phyloP scores from a whole-genome alignment of 2,329 filamentous ascomycete genomes.

The Onygena corvina region DNA sequence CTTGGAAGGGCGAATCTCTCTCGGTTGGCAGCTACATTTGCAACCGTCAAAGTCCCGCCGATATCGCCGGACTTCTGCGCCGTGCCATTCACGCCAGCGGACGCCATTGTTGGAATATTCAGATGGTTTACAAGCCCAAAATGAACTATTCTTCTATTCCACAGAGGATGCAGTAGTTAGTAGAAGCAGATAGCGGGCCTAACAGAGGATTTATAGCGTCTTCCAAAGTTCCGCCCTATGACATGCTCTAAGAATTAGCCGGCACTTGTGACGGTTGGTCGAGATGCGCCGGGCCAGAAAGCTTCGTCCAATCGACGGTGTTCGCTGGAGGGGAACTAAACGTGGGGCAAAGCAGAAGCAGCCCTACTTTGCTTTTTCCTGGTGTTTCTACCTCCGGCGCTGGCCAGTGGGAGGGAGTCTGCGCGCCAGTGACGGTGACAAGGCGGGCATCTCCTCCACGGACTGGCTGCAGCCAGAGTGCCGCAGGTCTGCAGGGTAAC shows the following conservation, averaged over 20 bases:
- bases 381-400: neutral
- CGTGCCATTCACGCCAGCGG: neutral
- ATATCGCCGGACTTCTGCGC: neutral
- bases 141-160: neutral
- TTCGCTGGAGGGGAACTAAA: neutral
- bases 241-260: neutral
- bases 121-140: too few relatives aligned
- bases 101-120: neutral
- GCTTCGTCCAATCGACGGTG: neutral
- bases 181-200: neutral
- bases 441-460: too few relatives aligned
- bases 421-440: too few relatives aligned
- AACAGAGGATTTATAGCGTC: neutral
- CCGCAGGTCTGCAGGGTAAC: too few relatives aligned
- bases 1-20: constrained; percentile 61
- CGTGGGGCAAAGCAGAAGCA: constrained; percentile 5
- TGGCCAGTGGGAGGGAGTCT: too few relatives aligned
- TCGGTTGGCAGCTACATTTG: constrained; percentile 55
- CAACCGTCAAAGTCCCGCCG: constrained; percentile 42
- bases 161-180: neutral
- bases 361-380: constrained; percentile 1
- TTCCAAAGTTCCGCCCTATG: neutral
- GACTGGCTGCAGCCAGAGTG: too few relatives aligned
- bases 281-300: neutral
- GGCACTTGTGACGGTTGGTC: neutral